These are phyloP conservation scores for Teunomyces pallodes DNA, from an alignment of 805 yeast genomes.

Conservation along the genomic window DNA sequence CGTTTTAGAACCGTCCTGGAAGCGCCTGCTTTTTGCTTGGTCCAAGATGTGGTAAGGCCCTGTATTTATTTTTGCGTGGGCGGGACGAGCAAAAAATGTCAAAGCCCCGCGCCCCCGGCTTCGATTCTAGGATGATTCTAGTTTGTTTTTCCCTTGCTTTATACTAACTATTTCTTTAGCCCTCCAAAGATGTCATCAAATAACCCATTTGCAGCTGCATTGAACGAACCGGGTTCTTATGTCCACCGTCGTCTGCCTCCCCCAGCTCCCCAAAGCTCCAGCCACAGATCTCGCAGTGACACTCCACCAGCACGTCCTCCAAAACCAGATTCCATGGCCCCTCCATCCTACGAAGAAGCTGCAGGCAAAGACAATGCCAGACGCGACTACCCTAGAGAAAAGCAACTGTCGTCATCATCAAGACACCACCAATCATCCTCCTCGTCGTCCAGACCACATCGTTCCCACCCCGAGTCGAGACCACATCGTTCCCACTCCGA, in stretches of 20 bases:
- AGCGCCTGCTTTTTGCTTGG: background rate
- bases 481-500: slow-evolving; percentile 17
- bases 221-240: slow-evolving; percentile 35
- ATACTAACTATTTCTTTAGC: slow-evolving; percentile 9
- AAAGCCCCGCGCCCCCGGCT: background rate
- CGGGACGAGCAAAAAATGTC: background rate
- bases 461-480: slow-evolving; percentile 18
- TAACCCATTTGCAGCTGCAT: slow-evolving; percentile 54
- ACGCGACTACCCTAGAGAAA: slow-evolving; percentile 55
- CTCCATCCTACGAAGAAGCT: slow-evolving; percentile 72
- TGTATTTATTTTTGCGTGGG: background rate
- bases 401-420: slow-evolving; percentile 24
- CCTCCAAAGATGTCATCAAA: slow-evolving; percentile 41
- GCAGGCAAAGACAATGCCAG: slow-evolving; percentile 47
- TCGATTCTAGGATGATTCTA: background rate
- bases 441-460: slow-evolving; percentile 15
- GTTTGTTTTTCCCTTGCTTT: background rate
- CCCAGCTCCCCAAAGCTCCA: slow-evolving; percentile 28
- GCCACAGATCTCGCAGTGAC: slow-evolving; percentile 7
- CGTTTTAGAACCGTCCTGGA: background rate
- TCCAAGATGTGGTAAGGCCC: background rate
- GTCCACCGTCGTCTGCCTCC: slow-evolving; percentile 38
- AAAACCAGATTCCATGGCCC: slow-evolving; percentile 29
- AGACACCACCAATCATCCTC: slow-evolving; percentile 11
- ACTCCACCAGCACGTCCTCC: slow-evolving; percentile 18